Base-by-base conservation (phyloP, 1,284 basidiomycete genomes). In the Schizophyllum amplum region DNA sequence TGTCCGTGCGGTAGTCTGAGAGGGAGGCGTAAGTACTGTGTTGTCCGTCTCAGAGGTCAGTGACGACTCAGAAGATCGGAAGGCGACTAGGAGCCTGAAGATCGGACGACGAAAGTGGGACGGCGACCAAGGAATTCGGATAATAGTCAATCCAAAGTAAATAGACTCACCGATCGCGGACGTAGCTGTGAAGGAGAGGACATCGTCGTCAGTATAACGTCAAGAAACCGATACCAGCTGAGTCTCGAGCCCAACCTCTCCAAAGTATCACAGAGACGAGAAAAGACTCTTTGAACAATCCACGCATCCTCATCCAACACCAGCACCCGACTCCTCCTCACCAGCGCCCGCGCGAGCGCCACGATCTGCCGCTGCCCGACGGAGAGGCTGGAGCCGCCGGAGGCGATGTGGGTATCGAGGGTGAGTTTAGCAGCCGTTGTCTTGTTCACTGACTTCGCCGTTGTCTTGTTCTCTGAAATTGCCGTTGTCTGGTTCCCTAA, bases 341-440 rank as follows among this genome's bases (percentile, higher is more conserved):
- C 75, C 49, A 83, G 78, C 1, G 82, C 81, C 2, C 56, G 56
- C 11, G 59, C 55, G 2, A 85, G 68, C 5, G 82, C 82, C 24
- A 84, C 65, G 51, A 83, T 82, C 66, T 90, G 87, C 1, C 86
- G 75, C 66, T 90, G 84, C 1, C 87, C 87, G 33, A 87, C 81
- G 1, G 81, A 84, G 24, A 90, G 71, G 64, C 90, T 90, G 11
- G 74, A 68, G 5, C 86, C 86, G 0, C 79, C 82, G 52, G 75
- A 76, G 1, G 82, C 69, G 47, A 87, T 79, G 26, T 71, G 69
- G 48, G 67, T 80, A 55, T 82, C 80, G 9, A 83, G 65, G 4
- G 74, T 79, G 55, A 84, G 72, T 23, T 71, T 73, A n/a, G n/a
- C n/a, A n/a, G n/a, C n/a, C n/a, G n/a, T n/a, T 60, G 79, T 22